Evolutionary conservation across 148 eudicot species (phyloP), one percentile per base, ranked within the genome.

Genomic region (Silene latifolia): DNA sequence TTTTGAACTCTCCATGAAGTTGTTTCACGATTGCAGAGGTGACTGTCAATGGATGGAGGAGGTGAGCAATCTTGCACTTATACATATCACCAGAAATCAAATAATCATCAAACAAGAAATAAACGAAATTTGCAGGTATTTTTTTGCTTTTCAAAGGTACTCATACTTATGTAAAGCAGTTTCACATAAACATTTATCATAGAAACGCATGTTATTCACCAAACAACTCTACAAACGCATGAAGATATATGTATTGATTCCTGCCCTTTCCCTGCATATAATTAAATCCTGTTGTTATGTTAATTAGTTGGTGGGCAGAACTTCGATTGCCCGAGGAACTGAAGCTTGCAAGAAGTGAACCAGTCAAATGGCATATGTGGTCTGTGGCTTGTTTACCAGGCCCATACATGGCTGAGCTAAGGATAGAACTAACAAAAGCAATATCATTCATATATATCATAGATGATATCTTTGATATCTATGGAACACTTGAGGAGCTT

Each of bases 311-410:
- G 93, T 81, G 86, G 83, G 72, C 75, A 69, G 73, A 82, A 21
- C 67, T 85, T 47, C 83, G 77, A 4, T 79, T 85, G 9, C 74
- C 72, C 8, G 67, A 84, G 65, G 82, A 85, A 76, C 62, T 87
- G 0, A 35, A 69, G 8, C 81, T 80, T 76, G 89, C 82, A 15
- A 74, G 93, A 29, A 77, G 79, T 48, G 76, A 85, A 24, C 85
- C 85, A 20, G 29, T 74, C 17, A 86, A 89, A 63, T 89, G 90
- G 80, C 85, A 81, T 56, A 74, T 85, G 62, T 89, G 93, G 93
- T 77, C 84, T 0, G 80, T 86, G 21, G 90, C 82, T 14, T 59
- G 79, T 39, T 75, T 87, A 8, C 86, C 89, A 3, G 78, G 76
- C 2, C 83, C 89, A n/a, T 76, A 61, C 12, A 79, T 84, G 84